Evolutionary conservation across 2,329 filamentous ascomycete genomes (phyloP), one percentile per base, ranked within the genome.

Genomic region (Diaporthe caulivora): DNA sequence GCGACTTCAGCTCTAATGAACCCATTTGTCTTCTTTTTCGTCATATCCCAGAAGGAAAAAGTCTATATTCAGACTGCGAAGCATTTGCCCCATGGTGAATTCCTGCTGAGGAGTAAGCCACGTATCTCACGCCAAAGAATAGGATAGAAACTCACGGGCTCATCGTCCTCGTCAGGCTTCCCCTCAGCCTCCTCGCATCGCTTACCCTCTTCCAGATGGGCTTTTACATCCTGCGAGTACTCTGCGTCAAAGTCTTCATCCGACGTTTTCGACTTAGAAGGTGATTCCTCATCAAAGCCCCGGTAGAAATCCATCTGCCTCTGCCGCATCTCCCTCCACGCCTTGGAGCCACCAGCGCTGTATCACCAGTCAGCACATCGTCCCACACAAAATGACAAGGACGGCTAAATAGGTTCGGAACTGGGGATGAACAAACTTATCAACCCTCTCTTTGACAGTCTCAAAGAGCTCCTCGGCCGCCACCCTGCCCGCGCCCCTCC

Each of bases 401-500:
- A n/a, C 9, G 17, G 29, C 17, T 1, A 2, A 18, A 3, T 4
- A 10, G 9, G 24, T 40, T n/a, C 0, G 15, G 10, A 17, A 8
- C 2, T 18, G 21, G 53, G 26, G 18, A 24, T 18, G 6, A n/a
- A 72, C 71, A 29, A 40, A 72, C 71, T 60, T 72, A 47, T 40
- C 24, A 74, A 79, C 62, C 76, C 78, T 11, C 57, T 75, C 55
- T 49, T 65, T 44, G 18, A 76, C 21, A 29, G 75, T 31, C 77
- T 77, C 72, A 71, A 74, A 65, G 26, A 76, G 49, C 75, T 80
- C 42, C 76, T 94, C 92, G 1, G 92, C 92, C 9, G 91, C 92
- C 65, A 86, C 83, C 75, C 91, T 86, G 74, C 88, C 89, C 24
- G 90, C 89, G 0, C 79, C 81, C 60, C 85, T 88, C 93, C 93